phyloP scores from a whole-genome alignment of 768 basidiomycete genomes.

The Kwoniella sp. region DNA sequence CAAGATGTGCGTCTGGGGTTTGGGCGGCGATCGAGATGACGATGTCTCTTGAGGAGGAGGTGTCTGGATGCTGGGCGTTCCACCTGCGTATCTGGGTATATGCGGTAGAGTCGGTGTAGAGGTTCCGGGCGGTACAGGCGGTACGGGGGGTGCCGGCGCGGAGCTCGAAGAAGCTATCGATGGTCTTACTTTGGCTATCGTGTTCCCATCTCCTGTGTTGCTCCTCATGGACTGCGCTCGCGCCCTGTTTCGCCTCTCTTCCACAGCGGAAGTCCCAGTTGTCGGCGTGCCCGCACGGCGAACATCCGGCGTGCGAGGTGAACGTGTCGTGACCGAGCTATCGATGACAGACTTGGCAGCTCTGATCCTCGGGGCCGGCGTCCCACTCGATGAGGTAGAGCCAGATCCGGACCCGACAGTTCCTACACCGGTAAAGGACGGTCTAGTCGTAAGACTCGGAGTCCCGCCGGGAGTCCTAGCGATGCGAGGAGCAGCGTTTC shows the following conservation, averaged over 20 bases:
- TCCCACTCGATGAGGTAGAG: neutral
- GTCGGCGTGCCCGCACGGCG: constrained; percentile 2
- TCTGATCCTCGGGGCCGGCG: constrained; percentile 15
- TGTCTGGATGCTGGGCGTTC: constrained; percentile 10
- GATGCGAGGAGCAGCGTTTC: constrained; percentile 3
- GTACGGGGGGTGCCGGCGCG: constrained; percentile 2
- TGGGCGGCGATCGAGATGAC: neutral
- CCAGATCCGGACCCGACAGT: constrained; percentile 2
- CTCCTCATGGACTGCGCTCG: constrained; percentile 15
- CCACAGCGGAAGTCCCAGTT: neutral
- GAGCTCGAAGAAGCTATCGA: neutral
- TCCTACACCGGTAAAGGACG: neutral
- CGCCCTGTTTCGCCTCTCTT: neutral
- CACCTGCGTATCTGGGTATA: constrained; percentile 3
- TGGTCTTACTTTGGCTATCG: constrained; percentile 11
- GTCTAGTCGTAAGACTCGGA: neutral
- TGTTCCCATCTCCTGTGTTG: neutral
- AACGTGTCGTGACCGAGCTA: neutral
- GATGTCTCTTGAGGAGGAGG: neutral
- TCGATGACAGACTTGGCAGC: constrained; percentile 10
- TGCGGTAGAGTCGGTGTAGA: neutral
- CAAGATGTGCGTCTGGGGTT: neutral
- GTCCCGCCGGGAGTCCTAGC: neutral
- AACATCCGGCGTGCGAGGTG: constrained; percentile 19
- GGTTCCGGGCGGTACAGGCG: neutral